Evolutionary conservation across 495 filamentous ascomycete species (phyloP), one percentile per base, ranked within the genome.

Genomic region (Parathielavia appendiculata): DNA sequence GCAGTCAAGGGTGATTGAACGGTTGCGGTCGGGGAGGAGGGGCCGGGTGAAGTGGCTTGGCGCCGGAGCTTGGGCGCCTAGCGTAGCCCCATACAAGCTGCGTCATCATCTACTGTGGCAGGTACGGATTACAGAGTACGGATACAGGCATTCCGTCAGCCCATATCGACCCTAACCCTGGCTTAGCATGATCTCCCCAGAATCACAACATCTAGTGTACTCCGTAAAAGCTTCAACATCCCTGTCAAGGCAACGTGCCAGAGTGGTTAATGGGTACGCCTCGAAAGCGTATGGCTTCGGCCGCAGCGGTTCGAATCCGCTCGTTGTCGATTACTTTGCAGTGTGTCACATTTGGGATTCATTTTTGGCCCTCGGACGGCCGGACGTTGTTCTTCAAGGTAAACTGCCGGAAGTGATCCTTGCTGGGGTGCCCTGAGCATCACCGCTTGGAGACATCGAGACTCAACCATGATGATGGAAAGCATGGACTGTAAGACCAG

Each of bases 271-370:
- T 73, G 73, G 68, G 73, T 76, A 70, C 70, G 75, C 73, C 74
- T 78, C 73, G 75, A 76, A 76, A 78, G 75, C 75, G 71, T 72
- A 78, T 78, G 72, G 66, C 70, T 76, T 78, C 75, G 75, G 75
- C 65, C 71, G 75, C 75, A 67, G 66, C 73, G 69, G 73, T 75
- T 76, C 73, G 69, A 75, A 72, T 75, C 72, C 69, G 73, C 67
- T 69, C 61, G 55, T 61, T 63, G 68, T 71, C 71, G 68, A 16
- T 62, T 63, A 9, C 51, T 54, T 56, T 55, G 26, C 60, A n/a
- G 38, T 23, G 0, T 0, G 8, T 30, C 20, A 30, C 2, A 2
- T 30, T 30, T 30, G 2, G 3, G 26, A 3, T 50, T 36, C 12
- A 6, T 35, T 55, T 38, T 46, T 22, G 23, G 22, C 3, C 2